These are phyloP conservation scores for Typha latifolia DNA, from an alignment of 176 grass and related monocot genomes.

Conservation along the genomic window DNA sequence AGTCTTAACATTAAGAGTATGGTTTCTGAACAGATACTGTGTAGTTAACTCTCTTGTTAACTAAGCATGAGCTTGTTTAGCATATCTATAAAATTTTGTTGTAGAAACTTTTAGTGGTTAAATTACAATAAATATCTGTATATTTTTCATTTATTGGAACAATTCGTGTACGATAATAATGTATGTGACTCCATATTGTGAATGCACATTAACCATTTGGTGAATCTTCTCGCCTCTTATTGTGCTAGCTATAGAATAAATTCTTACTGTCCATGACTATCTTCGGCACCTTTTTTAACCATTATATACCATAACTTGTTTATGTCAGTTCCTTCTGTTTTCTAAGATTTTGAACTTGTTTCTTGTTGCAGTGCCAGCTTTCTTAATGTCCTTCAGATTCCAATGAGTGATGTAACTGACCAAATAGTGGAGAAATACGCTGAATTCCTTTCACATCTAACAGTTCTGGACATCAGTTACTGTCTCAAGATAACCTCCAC, in stretches of 20 bases:
- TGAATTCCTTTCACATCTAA: conserved; percentile 19
- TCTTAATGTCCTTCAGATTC: conserved; percentile 43
- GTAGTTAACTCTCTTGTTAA: no score
- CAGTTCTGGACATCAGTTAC: conserved; percentile 43
- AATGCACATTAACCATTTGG: neutral
- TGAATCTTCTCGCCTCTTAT: neutral
- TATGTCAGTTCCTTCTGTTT: neutral
- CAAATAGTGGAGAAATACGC: conserved; percentile 25
- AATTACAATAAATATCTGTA: neutral
- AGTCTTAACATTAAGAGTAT: no score
- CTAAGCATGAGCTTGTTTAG: no score
- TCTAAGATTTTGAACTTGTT: neutral
- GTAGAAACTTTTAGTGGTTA: no score
- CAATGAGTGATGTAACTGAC: conserved; percentile 48
- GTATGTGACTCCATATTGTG: neutral
- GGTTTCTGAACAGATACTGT: no score
- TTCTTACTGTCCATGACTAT: neutral
- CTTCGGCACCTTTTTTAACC: neutral
- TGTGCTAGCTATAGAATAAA: no score
- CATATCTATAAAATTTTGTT: no score
- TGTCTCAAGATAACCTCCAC: conserved; percentile 34
- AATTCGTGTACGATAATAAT: neutral
- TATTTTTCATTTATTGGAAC: neutral
- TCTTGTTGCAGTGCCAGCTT: conserved; percentile 27
- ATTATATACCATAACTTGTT: conserved; percentile 1